Base-by-base conservation (phyloP, 352 stramenopile species). In the Globisporangium iwayamae region DNA sequence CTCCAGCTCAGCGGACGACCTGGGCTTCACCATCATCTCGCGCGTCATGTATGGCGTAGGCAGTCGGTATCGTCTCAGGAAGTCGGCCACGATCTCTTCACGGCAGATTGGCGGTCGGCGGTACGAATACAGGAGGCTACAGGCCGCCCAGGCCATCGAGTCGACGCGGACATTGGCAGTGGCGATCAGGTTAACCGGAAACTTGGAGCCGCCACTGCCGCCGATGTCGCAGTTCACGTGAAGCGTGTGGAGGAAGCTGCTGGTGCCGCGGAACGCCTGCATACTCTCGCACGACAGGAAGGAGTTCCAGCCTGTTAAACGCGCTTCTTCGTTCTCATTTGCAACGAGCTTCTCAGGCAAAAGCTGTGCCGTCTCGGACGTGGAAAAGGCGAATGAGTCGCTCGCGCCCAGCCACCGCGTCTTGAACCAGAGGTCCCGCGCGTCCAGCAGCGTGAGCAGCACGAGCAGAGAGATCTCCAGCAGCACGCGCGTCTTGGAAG, bases 141-240 rank as follows among this genome's bases (percentile, higher is more conserved):
- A 88, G 13, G 76, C 75, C 0, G 63, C 50, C 79, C 76, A 85
- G 1, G 79, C 71, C 67, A 88, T 75, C 2, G 76, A 76, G 20
- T 88, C 76, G 43, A 67, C 67, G 3, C 75, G 73, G 8, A 80
- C 65, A 13, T 64, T 76, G 60, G 66, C 70, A 16, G 63, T 82
- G 32, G 79, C 43, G 60, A 88, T 28, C 5, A 88, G 63, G 4
- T 84, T 60, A 0, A 66, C 56, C 1, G 68, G 65, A 32, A 62
- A 28, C 13, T 62, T 32, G 14, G 67, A 32, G 38, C 45, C 70
- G 18, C 41, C 63, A 28, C 25, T 28, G 25, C 25, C 25, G 4
- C 76, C 74, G 22, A 85, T 39, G 38, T 60, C 43, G 52, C 78
- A 87, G 63, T 85, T 81, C 36, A 53, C 65, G 9, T 73, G 64